These are phyloP conservation scores for Trichoderma brevicompactum DNA, from an alignment of 2,329 filamentous ascomycete genomes.

Conservation along the genomic window DNA sequence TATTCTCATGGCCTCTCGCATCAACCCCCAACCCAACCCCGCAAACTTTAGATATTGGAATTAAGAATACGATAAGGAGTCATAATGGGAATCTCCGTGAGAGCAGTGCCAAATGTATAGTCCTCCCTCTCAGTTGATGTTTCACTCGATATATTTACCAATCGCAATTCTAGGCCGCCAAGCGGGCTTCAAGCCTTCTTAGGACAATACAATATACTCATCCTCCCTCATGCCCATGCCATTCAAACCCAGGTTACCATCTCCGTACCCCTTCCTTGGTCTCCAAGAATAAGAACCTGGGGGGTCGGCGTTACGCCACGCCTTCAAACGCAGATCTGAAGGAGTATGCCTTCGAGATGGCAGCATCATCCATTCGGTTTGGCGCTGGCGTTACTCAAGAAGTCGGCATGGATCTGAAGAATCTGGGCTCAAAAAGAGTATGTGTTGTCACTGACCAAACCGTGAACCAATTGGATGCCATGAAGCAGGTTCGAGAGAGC, in stretches of 20 bases:
- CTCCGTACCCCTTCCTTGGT: constrained; percentile 64
- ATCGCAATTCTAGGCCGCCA: constrained; percentile 53
- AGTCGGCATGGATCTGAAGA: constrained; percentile 96
- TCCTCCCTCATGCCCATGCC: constrained; percentile 87
- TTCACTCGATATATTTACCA: constrained; percentile 7
- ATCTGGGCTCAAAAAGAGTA: constrained; percentile 84
- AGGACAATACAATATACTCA: constrained; percentile 91
- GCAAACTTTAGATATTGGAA: background rate
- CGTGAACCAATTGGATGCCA: constrained; percentile 80
- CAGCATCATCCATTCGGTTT: constrained; percentile 90
- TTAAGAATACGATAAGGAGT: background rate
- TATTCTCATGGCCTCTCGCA: constrained; percentile 7
- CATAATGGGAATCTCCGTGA: constrained; percentile 15
- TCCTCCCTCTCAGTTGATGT: background rate
- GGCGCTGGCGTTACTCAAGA: constrained; percentile 92
- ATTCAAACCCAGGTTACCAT: constrained; percentile 83
- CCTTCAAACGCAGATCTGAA: constrained; percentile 71
- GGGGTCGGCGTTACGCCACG: constrained; percentile 66
- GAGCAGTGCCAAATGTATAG: constrained; percentile 26
- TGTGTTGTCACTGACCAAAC: constrained; percentile 89
- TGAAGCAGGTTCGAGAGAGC: constrained; percentile 85
- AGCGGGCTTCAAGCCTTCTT: constrained; percentile 72
- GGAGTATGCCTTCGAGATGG: constrained; percentile 99
- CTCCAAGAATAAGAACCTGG: constrained; percentile 48
- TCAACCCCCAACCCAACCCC: constrained; percentile 23